These are phyloP conservation scores for Nakaseomyces uthaithaninus DNA, from an alignment of 1,139 yeast species.

Conservation along the genomic window DNA sequence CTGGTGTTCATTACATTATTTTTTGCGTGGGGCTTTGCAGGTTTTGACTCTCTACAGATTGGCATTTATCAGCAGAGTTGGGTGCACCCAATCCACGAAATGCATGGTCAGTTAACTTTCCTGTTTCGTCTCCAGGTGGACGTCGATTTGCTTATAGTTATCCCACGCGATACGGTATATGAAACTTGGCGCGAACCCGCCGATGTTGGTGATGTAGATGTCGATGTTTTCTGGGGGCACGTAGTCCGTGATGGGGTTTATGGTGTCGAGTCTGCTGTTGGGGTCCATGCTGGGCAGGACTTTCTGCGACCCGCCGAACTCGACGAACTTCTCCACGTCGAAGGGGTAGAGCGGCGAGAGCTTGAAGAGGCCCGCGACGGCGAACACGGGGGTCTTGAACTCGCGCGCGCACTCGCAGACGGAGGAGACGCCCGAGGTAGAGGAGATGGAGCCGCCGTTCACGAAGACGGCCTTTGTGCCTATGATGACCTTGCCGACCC, in stretches of 20 bases:
- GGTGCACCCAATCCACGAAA: too few species aligned
- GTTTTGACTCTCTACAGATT: too few species aligned
- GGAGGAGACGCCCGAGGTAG: slow-evolving; percentile 76
- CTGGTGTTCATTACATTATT: too few species aligned
- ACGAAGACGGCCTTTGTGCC: slow-evolving; percentile 91
- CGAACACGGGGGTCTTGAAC: slow-evolving; percentile 89
- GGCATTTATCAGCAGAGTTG: too few species aligned
- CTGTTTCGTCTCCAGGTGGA: slow-evolving; percentile 39
- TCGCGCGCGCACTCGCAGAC: slow-evolving; percentile 96
- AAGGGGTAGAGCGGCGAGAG: slow-evolving; percentile 91
- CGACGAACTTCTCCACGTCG: slow-evolving; percentile 78
- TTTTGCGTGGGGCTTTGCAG: too few species aligned
- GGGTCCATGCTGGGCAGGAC: slow-evolving; percentile 31
- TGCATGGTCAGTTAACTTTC: too few species aligned
- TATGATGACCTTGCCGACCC: slow-evolving; percentile 91
- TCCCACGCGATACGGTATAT: slow-evolving; percentile 92
- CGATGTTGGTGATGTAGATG: slow-evolving; percentile 87
- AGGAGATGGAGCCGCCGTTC: slow-evolving; percentile 88
- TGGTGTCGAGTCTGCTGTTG: slow-evolving; percentile 56
- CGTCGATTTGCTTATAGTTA: slow-evolving; percentile 83
- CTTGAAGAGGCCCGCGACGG: slow-evolving; percentile 90
- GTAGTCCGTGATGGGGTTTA: slow-evolving; percentile 89
- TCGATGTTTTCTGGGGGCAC: slow-evolving; percentile 92
- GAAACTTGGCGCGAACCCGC: slow-evolving; percentile 95
- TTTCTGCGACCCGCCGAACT: slow-evolving; percentile 74